These are phyloP conservation scores for Fagus sylvatica DNA, from an alignment of 306 rosid genomes.

Conservation along the genomic window DNA sequence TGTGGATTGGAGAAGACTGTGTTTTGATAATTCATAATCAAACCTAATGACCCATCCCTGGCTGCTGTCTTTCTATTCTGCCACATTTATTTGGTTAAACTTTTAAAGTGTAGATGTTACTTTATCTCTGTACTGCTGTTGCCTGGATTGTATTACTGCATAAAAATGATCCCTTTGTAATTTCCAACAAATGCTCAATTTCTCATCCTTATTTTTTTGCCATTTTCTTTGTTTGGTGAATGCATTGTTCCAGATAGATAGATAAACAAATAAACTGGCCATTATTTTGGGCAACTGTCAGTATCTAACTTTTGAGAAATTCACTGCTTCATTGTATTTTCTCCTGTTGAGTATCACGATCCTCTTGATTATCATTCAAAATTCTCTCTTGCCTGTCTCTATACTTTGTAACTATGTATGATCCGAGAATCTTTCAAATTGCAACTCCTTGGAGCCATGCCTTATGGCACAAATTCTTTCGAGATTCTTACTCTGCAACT, in stretches of 20 bases:
- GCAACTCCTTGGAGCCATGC: constrained; percentile 60
- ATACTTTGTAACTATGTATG: constrained; percentile 42
- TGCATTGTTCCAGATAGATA: constrained; percentile 51
- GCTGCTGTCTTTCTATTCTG: not conserved
- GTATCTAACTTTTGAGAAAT: constrained; percentile 42
- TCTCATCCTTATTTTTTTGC: constrained; percentile 53
- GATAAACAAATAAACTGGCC: constrained; percentile 56
- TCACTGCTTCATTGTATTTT: constrained; percentile 45
- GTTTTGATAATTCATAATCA: not conserved
- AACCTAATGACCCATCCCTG: not conserved
- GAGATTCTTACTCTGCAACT: constrained; percentile 66
- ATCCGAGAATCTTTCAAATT: constrained; percentile 55
- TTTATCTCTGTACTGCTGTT: not conserved
- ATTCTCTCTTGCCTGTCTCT: constrained; percentile 60
- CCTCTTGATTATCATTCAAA: constrained; percentile 62
- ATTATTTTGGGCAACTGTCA: constrained; percentile 38
- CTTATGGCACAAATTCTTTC: constrained; percentile 62
- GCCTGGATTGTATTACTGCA: constrained; percentile 4
- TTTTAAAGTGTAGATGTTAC: not conserved
- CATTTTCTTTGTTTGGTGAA: constrained; percentile 29
- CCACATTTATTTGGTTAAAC: not conserved
- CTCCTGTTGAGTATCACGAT: constrained; percentile 50
- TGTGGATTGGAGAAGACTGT: not conserved
- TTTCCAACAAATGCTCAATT: constrained; percentile 29
- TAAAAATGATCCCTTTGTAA: constrained; percentile 14